phyloP scores from a whole-genome alignment of 2,329 filamentous ascomycete genomes.

The Cercospora citrullina region DNA sequence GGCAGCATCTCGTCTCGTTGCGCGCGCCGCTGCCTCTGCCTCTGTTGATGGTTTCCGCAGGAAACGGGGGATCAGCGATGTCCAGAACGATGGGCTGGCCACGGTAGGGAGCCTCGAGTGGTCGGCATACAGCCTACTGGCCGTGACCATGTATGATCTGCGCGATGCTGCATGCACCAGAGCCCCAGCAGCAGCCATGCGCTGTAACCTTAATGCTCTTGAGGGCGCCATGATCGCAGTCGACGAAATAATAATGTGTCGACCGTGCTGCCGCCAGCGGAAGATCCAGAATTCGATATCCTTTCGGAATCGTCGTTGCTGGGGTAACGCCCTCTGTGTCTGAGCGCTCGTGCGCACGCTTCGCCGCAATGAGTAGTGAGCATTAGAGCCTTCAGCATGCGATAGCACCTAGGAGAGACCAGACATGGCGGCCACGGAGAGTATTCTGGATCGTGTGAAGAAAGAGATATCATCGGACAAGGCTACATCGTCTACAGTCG shows the following conservation, averaged over 20 bases:
- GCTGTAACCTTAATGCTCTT: conserved; percentile 9
- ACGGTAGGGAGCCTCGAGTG: conserved; percentile 36
- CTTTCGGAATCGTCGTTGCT: neutral
- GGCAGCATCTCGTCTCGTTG: conserved; percentile 20
- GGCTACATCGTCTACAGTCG: conserved; percentile 30
- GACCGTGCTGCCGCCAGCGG: neutral
- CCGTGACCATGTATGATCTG: conserved; percentile 16
- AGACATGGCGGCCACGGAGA: conserved; percentile 23
- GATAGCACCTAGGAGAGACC: neutral
- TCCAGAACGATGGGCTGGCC: conserved; percentile 40
- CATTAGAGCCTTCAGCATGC: conserved; percentile 4
- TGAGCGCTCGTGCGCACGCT: neutral
- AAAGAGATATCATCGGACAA: conserved; percentile 22
- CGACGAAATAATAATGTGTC: neutral
- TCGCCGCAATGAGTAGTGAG: conserved; percentile 3
- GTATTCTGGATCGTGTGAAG: conserved; percentile 25
- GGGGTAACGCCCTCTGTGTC: neutral
- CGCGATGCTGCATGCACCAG: neutral
- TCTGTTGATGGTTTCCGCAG: conserved; percentile 31
- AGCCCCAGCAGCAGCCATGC: neutral
- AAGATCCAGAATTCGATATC: neutral
- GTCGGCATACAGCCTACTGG: conserved; percentile 13
- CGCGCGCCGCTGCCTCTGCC: conserved; percentile 26
- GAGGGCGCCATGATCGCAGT: conserved; percentile 18
- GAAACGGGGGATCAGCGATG: conserved; percentile 39